Evolutionary conservation across 2,329 filamentous ascomycete species (phyloP), one percentile per base, ranked within the genome.

Genomic region (Claviceps sp.): DNA sequence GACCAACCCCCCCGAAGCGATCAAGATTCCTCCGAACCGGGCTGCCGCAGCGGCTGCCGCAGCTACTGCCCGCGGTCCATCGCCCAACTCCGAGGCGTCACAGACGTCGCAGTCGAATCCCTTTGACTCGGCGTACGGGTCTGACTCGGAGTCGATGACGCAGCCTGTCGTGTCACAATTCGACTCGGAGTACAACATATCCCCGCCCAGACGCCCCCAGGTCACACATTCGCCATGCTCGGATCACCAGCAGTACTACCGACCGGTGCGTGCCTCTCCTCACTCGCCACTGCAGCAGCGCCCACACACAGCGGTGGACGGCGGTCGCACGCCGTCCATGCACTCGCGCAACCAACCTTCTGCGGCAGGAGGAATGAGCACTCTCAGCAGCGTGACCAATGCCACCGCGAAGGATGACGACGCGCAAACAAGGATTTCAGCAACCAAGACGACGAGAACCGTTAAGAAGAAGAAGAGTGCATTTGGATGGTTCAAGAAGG

Each of bases 401-500:
- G 68, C 74, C 48, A 73, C 71, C 1, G 64, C 69, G 22, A 68
- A 73, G 41, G 68, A 73, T 42, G 67, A 68, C 1, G 57, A 62
- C n/a, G 57, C 62, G 10, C 57, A 59, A 8, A 59, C 58, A 16
- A 62, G 56, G 56, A 60, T 51, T 50, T 60, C 57, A n/a, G 62
- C 56, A 16, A 59, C 58, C 43, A 59, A 61, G 22, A 61, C 64
- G 1, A 64, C 61, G 17, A 63, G 70, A 52, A 67, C 73, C 40
- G 61, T 82, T 5, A 83, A 83, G 64, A 84, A 83, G 70, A 84
- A 84, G 70, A 75, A 78, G 56, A 83, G 81, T 58, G 78, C 80
- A 1, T 82, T 84, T 60, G 81, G 80, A 2, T 84, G 81, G 81
- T 64, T 84, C 52, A 84, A 83, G 65, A 84, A 84, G 67, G 80